A percentile compares a stretch with the other conserved stretches of the same genome.
phyloP scores from a whole-genome alignment of 345 rosid genomes.

The Gossypium longicalyx region DNA sequence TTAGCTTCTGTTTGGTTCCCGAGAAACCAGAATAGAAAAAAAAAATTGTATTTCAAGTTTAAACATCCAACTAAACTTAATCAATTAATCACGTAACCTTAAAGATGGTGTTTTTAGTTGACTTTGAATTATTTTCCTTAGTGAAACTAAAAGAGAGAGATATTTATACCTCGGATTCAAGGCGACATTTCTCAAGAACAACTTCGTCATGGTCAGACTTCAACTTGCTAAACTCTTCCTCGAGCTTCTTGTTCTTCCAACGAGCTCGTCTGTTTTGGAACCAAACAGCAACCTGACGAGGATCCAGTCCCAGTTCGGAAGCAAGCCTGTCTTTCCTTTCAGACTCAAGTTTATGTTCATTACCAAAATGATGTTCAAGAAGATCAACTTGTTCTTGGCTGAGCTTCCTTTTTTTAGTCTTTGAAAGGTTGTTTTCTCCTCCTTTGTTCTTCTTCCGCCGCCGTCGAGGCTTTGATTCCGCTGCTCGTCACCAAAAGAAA shows the following conservation, averaged over 20 bases:
- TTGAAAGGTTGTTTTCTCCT: conserved; percentile 28
- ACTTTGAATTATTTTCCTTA: too few relatives aligned
- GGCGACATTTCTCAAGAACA: conserved; percentile 56
- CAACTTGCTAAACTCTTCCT: conserved; percentile 61
- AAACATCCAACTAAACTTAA: not conserved
- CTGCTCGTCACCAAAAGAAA: conserved; percentile 20
- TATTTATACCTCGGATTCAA: conserved; percentile 63
- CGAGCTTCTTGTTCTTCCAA: conserved; percentile 88
- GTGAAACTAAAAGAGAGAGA: too few relatives aligned
- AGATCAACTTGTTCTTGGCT: conserved; percentile 54
- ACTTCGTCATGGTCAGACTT: conserved; percentile 43
- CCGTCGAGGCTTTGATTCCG: conserved; percentile 48
- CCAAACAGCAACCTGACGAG: conserved; percentile 98
- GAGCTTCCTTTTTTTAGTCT: conserved; percentile 69
- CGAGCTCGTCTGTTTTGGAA: conserved; percentile 94
- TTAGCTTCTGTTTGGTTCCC: conserved; percentile 15
- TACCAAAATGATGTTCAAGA: conserved; percentile 59
- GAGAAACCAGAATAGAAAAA: not conserved
- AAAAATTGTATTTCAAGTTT: not conserved
- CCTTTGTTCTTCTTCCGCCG: conserved; percentile 56
- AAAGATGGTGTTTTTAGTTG: too few relatives aligned
- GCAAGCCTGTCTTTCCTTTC: conserved; percentile 81
- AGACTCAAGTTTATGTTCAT: conserved; percentile 78
- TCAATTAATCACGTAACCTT: too few relatives aligned
- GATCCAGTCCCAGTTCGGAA: conserved; percentile 73